phyloP scores from a whole-genome alignment of 1,284 basidiomycete genomes.

The Moniliella sp. region DNA sequence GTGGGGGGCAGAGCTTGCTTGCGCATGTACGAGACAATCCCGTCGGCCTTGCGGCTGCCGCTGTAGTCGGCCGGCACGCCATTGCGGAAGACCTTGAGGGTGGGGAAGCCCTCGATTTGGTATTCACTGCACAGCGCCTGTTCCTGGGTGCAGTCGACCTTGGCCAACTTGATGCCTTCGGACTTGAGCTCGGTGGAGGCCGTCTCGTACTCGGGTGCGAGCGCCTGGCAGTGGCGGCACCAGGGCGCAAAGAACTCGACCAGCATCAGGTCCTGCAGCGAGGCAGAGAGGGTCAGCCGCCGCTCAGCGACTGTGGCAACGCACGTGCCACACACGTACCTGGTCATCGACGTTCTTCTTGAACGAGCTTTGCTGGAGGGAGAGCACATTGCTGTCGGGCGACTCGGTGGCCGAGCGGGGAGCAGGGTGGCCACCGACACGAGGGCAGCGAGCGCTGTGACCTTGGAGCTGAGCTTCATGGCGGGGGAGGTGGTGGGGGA shows the following conservation, averaged over 20 bases:
- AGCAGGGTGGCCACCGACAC: too few species aligned
- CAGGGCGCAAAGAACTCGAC: constrained; percentile 91
- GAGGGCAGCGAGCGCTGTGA: too few species aligned
- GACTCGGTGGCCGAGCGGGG: too few species aligned
- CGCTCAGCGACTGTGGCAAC: neutral
- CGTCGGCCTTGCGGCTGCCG: constrained; percentile 80
- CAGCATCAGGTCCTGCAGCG: constrained; percentile 51
- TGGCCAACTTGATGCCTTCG: constrained; percentile 74
- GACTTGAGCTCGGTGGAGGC: constrained; percentile 71
- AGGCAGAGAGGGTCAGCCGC: constrained; percentile 10
- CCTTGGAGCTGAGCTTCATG: too few species aligned
- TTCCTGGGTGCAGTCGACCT: constrained; percentile 48
- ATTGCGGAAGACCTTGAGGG: constrained; percentile 72
- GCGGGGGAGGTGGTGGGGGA: too few species aligned
- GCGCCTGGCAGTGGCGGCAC: constrained; percentile 55
- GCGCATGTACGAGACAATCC: constrained; percentile 84
- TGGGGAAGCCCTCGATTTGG: constrained; percentile 78
- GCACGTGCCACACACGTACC: too few species aligned
- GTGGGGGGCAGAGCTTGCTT: constrained; percentile 91
- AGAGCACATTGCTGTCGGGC: too few species aligned
- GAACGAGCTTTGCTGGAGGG: constrained; percentile 7
- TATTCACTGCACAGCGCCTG: constrained; percentile 37
- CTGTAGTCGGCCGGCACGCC: constrained; percentile 51
- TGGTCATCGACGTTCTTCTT: too few species aligned
- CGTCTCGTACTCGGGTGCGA: constrained; percentile 57